Conservation (phyloP, 2,329 filamentous ascomycete genomes). For the Trichothecium roseum region DNA sequence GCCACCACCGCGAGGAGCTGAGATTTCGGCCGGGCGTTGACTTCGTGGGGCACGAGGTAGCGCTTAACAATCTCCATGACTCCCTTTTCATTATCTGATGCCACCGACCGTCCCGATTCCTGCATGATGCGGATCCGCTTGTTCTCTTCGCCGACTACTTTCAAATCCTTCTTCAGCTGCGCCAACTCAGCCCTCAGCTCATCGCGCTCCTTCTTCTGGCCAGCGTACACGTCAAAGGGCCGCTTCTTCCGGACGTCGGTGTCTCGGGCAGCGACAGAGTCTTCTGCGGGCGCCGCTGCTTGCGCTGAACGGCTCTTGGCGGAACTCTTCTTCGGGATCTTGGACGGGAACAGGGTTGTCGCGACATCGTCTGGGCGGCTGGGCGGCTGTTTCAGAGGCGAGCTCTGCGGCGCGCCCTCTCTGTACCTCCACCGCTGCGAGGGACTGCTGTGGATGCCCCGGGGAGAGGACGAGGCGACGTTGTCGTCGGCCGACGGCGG, state of each 20-base stretch:
- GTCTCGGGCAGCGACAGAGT: background rate
- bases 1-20: constrained; percentile 36
- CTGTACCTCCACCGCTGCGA: constrained; percentile 24
- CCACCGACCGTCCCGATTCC: constrained; percentile 24
- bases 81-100: constrained; percentile 22
- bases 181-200: constrained; percentile 44
- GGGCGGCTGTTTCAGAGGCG: constrained; percentile 37
- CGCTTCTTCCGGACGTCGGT: constrained; percentile 29
- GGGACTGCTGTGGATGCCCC: constrained; percentile 46
- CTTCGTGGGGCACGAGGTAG: constrained; percentile 26
- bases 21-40: constrained; percentile 15
- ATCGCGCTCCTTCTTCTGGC: constrained; percentile 42
- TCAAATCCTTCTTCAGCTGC: constrained; percentile 47
- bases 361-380: constrained; percentile 13
- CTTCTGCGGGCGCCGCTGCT: background rate
- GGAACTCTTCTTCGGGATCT: background rate
- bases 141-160: constrained; percentile 46
- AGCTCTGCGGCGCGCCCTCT: constrained; percentile 25
- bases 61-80: constrained; percentile 29
- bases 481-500: constrained; percentile 47
- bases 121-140: constrained; percentile 36
- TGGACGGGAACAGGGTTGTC: background rate
- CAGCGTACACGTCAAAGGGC: constrained; percentile 28
- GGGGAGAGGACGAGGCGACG: constrained; percentile 42
- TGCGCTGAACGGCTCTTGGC: background rate